Conservation (phyloP, 1,139 yeast species). For the Yarrowia galli region DNA sequence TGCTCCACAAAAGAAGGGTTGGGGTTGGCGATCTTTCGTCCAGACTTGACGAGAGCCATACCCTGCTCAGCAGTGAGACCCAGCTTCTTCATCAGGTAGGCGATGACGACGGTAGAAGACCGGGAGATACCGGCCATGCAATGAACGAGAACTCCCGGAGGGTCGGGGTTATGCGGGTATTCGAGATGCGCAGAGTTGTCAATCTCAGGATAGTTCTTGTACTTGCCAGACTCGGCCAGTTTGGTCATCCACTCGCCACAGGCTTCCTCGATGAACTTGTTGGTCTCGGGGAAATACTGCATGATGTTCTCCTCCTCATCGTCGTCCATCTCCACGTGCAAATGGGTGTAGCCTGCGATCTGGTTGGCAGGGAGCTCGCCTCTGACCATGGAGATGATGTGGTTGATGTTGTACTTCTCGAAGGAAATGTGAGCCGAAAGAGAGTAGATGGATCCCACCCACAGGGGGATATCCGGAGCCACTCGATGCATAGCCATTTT, state of each 20-base stretch:
- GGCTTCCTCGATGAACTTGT: constrained; percentile 71
- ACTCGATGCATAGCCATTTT: constrained; percentile 39
- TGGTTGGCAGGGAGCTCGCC: constrained; percentile 66
- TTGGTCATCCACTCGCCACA: constrained; percentile 49
- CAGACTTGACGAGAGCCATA: constrained; percentile 71
- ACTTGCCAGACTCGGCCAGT: constrained; percentile 42
- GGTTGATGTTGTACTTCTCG: constrained; percentile 56
- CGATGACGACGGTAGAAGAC: constrained; percentile 73
- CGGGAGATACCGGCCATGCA: constrained; percentile 87
- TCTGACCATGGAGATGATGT: constrained; percentile 68
- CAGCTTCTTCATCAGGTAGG: constrained; percentile 80
- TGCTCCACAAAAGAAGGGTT: constrained; percentile 80
- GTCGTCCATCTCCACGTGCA: constrained; percentile 77
- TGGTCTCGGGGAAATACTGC: constrained; percentile 64
- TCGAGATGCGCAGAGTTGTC: constrained; percentile 7
- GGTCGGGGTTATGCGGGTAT: constrained; percentile 36
- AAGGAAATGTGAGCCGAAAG: constrained; percentile 45
- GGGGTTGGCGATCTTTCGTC: constrained; percentile 68
- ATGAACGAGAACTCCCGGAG: constrained; percentile 51
- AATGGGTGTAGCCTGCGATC: constrained; percentile 59
- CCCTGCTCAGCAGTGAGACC: constrained; percentile 67
- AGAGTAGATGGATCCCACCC: constrained; percentile 47
- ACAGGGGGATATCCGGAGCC: constrained; percentile 41
- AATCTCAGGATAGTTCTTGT: constrained; percentile 41
- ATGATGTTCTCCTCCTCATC: constrained; percentile 65